Evolutionary conservation across 1,284 basidiomycete species (phyloP).

Genomic region (Puccinia novopanici): DNA sequence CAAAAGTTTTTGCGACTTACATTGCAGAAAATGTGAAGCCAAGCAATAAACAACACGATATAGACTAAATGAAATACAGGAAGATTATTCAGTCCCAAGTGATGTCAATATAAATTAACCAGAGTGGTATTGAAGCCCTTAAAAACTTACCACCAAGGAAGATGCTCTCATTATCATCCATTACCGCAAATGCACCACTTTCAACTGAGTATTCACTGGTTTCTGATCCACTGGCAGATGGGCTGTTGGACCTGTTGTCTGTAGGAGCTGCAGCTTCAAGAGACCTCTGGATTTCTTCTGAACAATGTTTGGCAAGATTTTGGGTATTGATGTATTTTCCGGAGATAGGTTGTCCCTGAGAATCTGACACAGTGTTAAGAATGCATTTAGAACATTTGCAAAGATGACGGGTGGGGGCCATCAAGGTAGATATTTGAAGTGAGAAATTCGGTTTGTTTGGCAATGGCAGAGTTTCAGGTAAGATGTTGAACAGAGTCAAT

Average conservation of each 20-base stretch:
- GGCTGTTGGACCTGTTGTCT: neutral
- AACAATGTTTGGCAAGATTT: neutral
- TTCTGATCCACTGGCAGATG: neutral
- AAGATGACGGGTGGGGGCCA: neutral
- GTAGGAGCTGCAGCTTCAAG: neutral
- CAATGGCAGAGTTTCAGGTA: neutral
- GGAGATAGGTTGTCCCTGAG: neutral
- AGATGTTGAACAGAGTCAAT: neutral
- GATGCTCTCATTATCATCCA: neutral
- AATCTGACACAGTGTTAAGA: neutral
- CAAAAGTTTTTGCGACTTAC: conserved; percentile 28
- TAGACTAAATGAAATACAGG: neutral
- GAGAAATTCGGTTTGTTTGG: neutral
- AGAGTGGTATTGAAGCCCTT: neutral
- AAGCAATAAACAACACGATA: conserved; percentile 10
- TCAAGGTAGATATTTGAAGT: too few species aligned
- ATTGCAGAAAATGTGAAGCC: conserved; percentile 34
- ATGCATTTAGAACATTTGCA: neutral
- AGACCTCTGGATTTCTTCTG: neutral
- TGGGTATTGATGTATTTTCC: neutral
- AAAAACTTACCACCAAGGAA: neutral
- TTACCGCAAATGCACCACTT: neutral
- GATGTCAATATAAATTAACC: neutral
- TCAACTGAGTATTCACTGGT: neutral
- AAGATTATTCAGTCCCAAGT: neutral